Conservation (phyloP, 2,329 filamentous ascomycete genomes). For the Pseudogymnoascus sp. region DNA sequence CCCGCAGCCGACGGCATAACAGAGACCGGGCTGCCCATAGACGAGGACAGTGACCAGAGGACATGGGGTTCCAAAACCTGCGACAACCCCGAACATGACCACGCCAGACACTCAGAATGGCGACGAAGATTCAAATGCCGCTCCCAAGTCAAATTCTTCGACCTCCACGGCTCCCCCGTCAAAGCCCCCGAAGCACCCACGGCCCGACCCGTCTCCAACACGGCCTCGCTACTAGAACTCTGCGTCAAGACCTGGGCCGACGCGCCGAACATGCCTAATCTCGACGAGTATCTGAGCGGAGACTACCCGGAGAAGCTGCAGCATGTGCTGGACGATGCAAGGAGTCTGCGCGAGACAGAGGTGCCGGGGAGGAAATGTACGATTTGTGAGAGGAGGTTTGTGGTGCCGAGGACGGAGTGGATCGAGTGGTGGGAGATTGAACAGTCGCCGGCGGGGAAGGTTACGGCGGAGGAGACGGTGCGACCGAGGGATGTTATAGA, state of each 20-base stretch:
- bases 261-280: constrained; percentile 19
- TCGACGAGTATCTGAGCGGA: constrained; percentile 19
- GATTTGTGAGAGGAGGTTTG: constrained; percentile 41
- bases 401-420: constrained; percentile 51
- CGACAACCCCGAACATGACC: neutral
- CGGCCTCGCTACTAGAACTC: constrained; percentile 27
- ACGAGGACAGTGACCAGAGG: neutral
- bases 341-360: constrained; percentile 36
- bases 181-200: constrained; percentile 24
- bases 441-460: constrained; percentile 15
- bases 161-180: constrained; percentile 20
- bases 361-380: constrained; percentile 46
- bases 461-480: constrained; percentile 18
- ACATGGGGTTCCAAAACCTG: neutral
- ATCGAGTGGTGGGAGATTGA: constrained; percentile 52
- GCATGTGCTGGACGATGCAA: constrained; percentile 15
- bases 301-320: constrained; percentile 21
- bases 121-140: constrained; percentile 22
- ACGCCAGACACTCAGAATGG: constrained; percentile 19
- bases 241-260: constrained; percentile 23
- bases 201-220: constrained; percentile 19
- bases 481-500: constrained; percentile 27
- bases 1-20: neutral
- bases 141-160: constrained; percentile 26
- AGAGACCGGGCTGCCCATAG: neutral